Evolutionary conservation across 495 filamentous ascomycete genomes (phyloP), one percentile per base, ranked within the genome.

Genomic region (Aspergillus indologenus): DNA sequence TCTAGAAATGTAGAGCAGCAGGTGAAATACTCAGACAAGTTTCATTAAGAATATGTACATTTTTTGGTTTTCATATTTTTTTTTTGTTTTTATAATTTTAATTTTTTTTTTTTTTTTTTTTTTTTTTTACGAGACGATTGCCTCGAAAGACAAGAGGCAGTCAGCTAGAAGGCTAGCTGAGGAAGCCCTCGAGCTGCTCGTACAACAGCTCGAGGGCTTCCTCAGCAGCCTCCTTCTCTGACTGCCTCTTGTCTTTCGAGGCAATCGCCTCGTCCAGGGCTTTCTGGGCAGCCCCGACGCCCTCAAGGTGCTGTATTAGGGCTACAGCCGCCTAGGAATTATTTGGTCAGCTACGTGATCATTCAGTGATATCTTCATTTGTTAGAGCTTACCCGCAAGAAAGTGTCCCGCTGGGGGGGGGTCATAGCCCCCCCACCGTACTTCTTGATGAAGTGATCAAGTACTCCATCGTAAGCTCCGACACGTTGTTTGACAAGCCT

Each of bases 341-440:
- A 60, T 56, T 48, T 17, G 44, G 40, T 26, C 26, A 29, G 26
- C 9, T 9, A 29, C 9, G n/a, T 29, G 4, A 29, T 4, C 26
- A 4, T 9, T 29, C 26, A 29, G n/a, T 8, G 20, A 46, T 5
- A 43, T 8, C 3, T 9, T 23, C 9, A 53, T 11, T n/a, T 45
- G 23, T 24, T 23, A 21, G 15, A 18, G 31, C 64, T 61, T 63
- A 69, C 66, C 12, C 58, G 59, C 40, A 66, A 54, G 24, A 59
- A 60, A 20, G 45, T 45, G 11, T 66, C 63, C 24, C 66, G 55
- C 45, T 61, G 29, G 15, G 17, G 46, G 1, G 64, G 19, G 3
- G 48, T 62, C 0, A 23, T 19, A 19, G 50, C 61, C 19, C 57
- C 52, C 12, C 56, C 42, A 45, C 52, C 59, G 21, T 48, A 59